Base-by-base conservation (phyloP, 768 basidiomycete species). In the Steccherinum ochraceum region DNA sequence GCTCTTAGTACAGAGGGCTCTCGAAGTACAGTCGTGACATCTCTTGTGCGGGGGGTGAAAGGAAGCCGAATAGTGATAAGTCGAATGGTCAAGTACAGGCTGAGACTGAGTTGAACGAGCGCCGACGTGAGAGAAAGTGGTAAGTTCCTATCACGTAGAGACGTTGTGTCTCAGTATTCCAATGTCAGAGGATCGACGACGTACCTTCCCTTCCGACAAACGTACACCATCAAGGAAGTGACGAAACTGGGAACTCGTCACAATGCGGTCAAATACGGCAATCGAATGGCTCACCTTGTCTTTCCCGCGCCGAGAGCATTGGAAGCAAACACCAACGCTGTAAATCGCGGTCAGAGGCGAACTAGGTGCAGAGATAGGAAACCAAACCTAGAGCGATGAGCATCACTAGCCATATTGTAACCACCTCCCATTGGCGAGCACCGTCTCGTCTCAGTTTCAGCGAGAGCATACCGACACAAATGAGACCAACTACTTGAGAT, bases 291-390 rank as follows among this genome's bases (percentile, higher is more conserved):
- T 7, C 46, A 72, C 71, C 51, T 60, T 1, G 68, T 61, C 5
- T 59, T 51, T 12, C 75, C 75, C 1, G 64, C 63, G 43, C 59
- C 66, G n/a, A 67, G 62, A 12, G 70, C 72, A 51, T 70, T 72
- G 46, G 67, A 65, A 10, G 68, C 67, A 56, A 77, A 69, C 20
- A 72, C 64, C 24, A 75, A 64, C 1, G 52, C 75, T 77, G 41
- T n/a, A n/a, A n/a, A n/a, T n/a, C n/a, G n/a, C n/a, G n/a, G n/a
- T n/a, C n/a, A n/a, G n/a, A n/a, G n/a, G n/a, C n/a, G n/a, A n/a
- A n/a, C n/a, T n/a, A n/a, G n/a, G n/a, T n/a, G n/a, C n/a, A n/a
- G n/a, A n/a, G n/a, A n/a, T n/a, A n/a, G 26, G 21, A 21, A 30
- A 19, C 13, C 69, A 26, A 56, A 77, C 75, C 72, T 19, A 72